These are phyloP conservation scores for Rhodotorula toruloides DNA, from an alignment of 768 basidiomycete species.

Conservation along the genomic window DNA sequence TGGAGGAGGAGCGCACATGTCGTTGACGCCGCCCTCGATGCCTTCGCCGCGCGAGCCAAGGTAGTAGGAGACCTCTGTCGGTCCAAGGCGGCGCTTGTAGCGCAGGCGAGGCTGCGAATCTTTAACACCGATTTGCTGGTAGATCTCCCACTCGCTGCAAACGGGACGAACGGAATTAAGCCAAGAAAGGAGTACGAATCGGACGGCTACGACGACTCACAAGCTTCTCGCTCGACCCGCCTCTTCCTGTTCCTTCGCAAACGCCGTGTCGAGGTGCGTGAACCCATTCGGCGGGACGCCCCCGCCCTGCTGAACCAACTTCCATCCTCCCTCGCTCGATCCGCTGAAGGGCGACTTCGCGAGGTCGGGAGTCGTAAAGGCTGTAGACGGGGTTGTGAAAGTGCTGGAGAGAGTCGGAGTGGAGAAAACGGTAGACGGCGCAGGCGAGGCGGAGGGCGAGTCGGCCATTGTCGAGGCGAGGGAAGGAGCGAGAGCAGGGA, in stretches of 20 bases:
- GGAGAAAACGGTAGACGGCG: not conserved
- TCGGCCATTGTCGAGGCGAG: too few relatives aligned
- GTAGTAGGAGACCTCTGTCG: constrained; percentile 73
- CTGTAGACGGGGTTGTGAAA: not conserved
- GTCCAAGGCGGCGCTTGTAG: constrained; percentile 59
- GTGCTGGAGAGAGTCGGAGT: not conserved
- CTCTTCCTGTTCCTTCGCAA: not conserved
- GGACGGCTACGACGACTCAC: not conserved
- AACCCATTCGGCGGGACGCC: not conserved
- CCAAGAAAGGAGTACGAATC: too few relatives aligned
- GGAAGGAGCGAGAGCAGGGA: too few relatives aligned
- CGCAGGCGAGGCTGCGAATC: not conserved
- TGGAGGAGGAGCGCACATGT: constrained; percentile 58
- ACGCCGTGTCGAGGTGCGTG: constrained; percentile 3
- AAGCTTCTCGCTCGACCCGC: constrained; percentile 4
- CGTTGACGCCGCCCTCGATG: constrained; percentile 57
- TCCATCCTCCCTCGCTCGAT: not conserved
- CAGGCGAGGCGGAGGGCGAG: not conserved
- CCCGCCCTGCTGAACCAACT: not conserved
- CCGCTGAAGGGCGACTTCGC: not conserved
- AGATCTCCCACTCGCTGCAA: constrained; percentile 18
- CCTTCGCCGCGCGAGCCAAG: constrained; percentile 70
- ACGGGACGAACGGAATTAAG: not conserved
- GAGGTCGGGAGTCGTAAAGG: constrained; percentile 3
- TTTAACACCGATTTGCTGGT: too few relatives aligned